A percentile compares a stretch with the other conserved stretches of the same genome.
Conservation (phyloP, 2,329 filamentous ascomycete genomes). For the Penicillium thymicola region DNA sequence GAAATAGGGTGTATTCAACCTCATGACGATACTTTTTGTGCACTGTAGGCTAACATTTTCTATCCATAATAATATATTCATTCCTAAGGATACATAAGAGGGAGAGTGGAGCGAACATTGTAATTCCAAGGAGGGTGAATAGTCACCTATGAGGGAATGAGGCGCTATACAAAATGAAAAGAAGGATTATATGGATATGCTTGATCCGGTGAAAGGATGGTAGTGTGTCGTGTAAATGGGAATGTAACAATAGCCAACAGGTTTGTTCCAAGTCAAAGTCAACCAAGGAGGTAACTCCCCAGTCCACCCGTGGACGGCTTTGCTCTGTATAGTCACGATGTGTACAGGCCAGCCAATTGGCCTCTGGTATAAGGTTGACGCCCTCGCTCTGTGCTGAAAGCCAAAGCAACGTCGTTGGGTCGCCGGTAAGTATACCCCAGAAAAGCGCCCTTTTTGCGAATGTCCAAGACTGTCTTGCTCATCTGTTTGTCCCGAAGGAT, state of each 20-base stretch:
- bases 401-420: slow-evolving; percentile 37
- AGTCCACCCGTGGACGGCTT: not conserved
- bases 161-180: not conserved
- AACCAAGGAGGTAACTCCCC: not conserved
- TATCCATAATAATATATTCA: not conserved
- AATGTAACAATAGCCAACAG: not conserved
- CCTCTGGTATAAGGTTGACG: slow-evolving; percentile 25
- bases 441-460: slow-evolving; percentile 80
- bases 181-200: not conserved
- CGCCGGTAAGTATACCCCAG: slow-evolving; percentile 80
- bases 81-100: slow-evolving; percentile 13
- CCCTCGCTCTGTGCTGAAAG: slow-evolving; percentile 35
- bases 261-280: not conserved
- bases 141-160: not conserved
- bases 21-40: not conserved
- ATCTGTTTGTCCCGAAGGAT: slow-evolving; percentile 70
- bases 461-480: slow-evolving; percentile 66
- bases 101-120: not conserved
- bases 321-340: not conserved
- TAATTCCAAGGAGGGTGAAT: not conserved
- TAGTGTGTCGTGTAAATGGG: not conserved
- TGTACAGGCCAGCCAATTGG: slow-evolving; percentile 27
- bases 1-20: not conserved
- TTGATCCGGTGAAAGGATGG: not conserved
- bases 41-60: not conserved